These are phyloP conservation scores for Gymnopus androsaceus DNA, from an alignment of 1,284 basidiomycete species.

Conservation along the genomic window DNA sequence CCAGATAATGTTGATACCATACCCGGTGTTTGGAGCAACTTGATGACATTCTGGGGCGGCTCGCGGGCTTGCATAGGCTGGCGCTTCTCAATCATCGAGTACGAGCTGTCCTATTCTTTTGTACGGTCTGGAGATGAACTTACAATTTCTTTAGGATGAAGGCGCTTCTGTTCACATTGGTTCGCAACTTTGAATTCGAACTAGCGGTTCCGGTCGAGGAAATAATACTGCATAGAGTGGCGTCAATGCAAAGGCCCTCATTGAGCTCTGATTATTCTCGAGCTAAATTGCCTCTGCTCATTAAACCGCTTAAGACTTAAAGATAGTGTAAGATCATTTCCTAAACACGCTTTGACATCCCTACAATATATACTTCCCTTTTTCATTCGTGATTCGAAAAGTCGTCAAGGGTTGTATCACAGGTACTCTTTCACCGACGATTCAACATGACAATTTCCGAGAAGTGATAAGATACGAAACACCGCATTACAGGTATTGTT, in stretches of 20 bases:
- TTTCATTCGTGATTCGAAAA: too few relatives aligned
- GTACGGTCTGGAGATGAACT: not conserved
- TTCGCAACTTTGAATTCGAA: conserved; percentile 50
- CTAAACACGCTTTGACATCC: too few relatives aligned
- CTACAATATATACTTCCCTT: too few relatives aligned
- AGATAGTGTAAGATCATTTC: too few relatives aligned
- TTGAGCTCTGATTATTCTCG: not conserved
- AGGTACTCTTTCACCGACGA: too few relatives aligned
- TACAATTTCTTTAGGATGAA: conserved; percentile 35
- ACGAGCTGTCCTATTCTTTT: not conserved
- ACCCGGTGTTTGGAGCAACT: conserved; percentile 46
- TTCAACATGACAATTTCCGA: too few relatives aligned
- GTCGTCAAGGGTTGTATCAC: too few relatives aligned
- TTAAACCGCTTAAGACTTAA: not conserved
- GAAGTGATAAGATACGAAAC: too few relatives aligned
- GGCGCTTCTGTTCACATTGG: conserved; percentile 48
- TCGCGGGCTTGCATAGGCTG: conserved; percentile 53
- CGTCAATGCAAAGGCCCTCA: conserved; percentile 1
- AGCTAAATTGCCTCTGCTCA: conserved; percentile 1
- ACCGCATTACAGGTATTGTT: too few relatives aligned
- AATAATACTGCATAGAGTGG: conserved; percentile 13
- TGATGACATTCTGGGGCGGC: conserved; percentile 47
- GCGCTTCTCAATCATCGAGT: conserved; percentile 59
- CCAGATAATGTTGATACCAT: conserved; percentile 36
- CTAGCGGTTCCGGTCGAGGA: conserved; percentile 34